A percentile compares a stretch with the other conserved stretches of the same genome.
phyloP scores from a whole-genome alignment of 1,284 basidiomycete species.

The Ustilago lituana region DNA sequence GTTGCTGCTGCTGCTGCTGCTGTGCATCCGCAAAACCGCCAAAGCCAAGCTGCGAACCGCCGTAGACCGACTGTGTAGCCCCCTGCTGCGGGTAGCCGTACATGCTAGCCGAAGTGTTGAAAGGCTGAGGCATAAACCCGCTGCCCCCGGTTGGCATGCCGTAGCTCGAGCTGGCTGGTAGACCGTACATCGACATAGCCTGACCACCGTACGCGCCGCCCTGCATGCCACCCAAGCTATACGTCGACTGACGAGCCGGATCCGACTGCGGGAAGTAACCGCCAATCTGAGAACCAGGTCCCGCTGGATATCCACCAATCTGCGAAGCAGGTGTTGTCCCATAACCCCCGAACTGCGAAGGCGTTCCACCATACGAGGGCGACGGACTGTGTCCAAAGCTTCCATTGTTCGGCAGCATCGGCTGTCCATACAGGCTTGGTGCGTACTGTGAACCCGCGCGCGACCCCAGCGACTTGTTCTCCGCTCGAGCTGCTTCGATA shows the following conservation, averaged over 20 bases:
- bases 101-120: conserved; percentile 41
- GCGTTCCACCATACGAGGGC: conserved; percentile 47
- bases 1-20: conserved; percentile 12
- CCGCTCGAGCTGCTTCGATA: conserved; percentile 52
- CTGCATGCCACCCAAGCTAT: conserved; percentile 36
- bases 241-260: conserved; percentile 49
- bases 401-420: conserved; percentile 34
- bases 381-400: conserved; percentile 55
- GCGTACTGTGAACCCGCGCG: conserved; percentile 54
- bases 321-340: no score
- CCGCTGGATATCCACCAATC: conserved; percentile 23
- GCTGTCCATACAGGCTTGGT: conserved; percentile 52
- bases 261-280: conserved; percentile 45
- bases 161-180: conserved; percentile 30
- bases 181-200: conserved; percentile 57
- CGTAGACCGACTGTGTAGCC: conserved; percentile 45
- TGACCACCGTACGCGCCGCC: conserved; percentile 50
- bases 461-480: conserved; percentile 52
- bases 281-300: conserved; percentile 37
- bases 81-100: conserved; percentile 43
- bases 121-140: conserved; percentile 48
- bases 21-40: conserved; percentile 13
- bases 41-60: conserved; percentile 41
- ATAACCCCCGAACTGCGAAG: conserved; percentile 46
- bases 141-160: conserved; percentile 30